Conservation (phyloP, 345 rosid species). For the Gossypium mustelinum region DNA sequence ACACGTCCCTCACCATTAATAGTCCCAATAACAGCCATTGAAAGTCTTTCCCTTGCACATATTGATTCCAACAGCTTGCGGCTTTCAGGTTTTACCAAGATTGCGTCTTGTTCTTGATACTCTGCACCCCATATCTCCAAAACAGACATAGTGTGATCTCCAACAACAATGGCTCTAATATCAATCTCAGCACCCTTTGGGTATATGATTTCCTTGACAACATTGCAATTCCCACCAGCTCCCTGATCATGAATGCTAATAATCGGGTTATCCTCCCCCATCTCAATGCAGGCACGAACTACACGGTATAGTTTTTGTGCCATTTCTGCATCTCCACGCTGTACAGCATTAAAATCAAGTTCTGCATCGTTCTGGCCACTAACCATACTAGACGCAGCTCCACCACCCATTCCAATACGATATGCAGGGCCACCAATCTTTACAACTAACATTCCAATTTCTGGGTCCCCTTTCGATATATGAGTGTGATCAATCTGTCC, state of each 20-base stretch:
- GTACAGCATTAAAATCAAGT: slow-evolving; percentile 98
- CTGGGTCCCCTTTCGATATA: slow-evolving; percentile 79
- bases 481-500: slow-evolving; percentile 91
- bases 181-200: slow-evolving; percentile 92
- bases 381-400: slow-evolving; percentile 98
- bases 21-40: slow-evolving; percentile 87
- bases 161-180: slow-evolving; percentile 70
- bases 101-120: slow-evolving; percentile 97
- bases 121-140: slow-evolving; percentile 99
- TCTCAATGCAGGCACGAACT: slow-evolving; percentile 86
- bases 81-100: slow-evolving; percentile 84
- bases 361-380: slow-evolving; percentile 97
- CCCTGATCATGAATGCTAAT: slow-evolving; percentile 97
- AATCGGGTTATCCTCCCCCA: slow-evolving; percentile 88
- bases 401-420: slow-evolving; percentile 97
- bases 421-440: slow-evolving; percentile 99
- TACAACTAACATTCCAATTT: slow-evolving; percentile 85
- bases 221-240: slow-evolving; percentile 97
- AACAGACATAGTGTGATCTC: slow-evolving; percentile 91
- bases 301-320: slow-evolving; percentile 87
- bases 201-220: slow-evolving; percentile 90
- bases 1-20: slow-evolving; percentile 75
- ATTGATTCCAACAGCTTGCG: slow-evolving; percentile 56
- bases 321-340: slow-evolving; percentile 97
- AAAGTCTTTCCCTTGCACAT: slow-evolving; percentile 87